Base-by-base conservation (phyloP, 2,329 filamentous ascomycete species). In the Alternaria burnsii region DNA sequence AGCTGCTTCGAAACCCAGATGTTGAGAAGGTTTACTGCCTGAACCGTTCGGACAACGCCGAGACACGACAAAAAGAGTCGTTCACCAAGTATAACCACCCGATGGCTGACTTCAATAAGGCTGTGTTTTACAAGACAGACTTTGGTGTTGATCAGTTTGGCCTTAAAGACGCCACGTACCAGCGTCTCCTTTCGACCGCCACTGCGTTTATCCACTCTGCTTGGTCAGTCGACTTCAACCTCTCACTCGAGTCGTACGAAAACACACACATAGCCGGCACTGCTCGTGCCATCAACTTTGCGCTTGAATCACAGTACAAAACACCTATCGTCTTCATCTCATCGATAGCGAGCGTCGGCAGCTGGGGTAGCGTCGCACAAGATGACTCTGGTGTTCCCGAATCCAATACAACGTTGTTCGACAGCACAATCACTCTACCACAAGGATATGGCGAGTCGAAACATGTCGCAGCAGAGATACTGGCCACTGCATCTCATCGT, bases 141-240 rank as follows among this genome's bases (percentile, higher is more conserved):
- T 58, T 58, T 18, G 28, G 58, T 10, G 12, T 55, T 5, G 54
- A 58, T 1, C 56, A 78, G n/a, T 76, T 85, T 5, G 83, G 82
- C 8, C 74, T 85, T 0, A 48, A 68, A 54, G 59, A 36, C 46
- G 53, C 3, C 62, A 74, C 47, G 1, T 69, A 67, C 56, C 26
- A 59, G 28, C 22, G 20, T 0, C 52, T 75, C 5, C 58, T 55
- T 4, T 46, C 50, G 2, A 65, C 55, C 1, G 69, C 84, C 1
- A 79, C 79, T 0, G 70, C 69, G 10, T 77, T 86, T 26, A 82
- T 87, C 30, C 84, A 86, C 73, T 79, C 78, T 62, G 83, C 84
- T 0, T 86, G 85, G 85, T 74, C 82, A 1, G 85, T 87, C 28
- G 85, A 87, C 71, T 87, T 87, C 76, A 86, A 66, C 10, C 41